Evolutionary conservation across 352 stramenopile genomes (phyloP), one percentile per base, ranked within the genome.

Genomic region (Pythium volutum): DNA sequence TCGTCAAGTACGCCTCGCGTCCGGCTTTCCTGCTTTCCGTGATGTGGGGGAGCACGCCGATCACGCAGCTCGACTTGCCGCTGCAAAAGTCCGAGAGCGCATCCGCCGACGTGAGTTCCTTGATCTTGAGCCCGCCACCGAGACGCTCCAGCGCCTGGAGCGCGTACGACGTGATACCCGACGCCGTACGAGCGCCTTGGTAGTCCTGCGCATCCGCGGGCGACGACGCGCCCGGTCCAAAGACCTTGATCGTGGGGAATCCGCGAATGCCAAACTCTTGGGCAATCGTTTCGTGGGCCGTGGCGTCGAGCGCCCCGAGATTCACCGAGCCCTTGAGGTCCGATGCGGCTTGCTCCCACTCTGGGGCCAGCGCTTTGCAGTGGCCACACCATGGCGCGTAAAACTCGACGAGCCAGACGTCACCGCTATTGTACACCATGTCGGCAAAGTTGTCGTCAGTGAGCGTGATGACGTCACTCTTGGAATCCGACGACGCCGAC

Each of bases 221-320:
- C 15, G 77, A 82, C 46, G 75, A 75, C 2, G 84, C 83, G 15
- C 70, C 72, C 0, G 86, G 86, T 23, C 86, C 82, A 62, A 98
- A 98, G 18, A 98, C 91, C 76, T 97, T 97, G 59, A 98, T 94
- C 3, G 93, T 98, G 23, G 96, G 96, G 82, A 98, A 98, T 8
- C 94, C 94, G 20, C 83, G 66, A 55, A 98, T 93, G 36, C 86
- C 80, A 56, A 98, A 95, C 68, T 95, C 87, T 8, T 75, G 67
- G 8, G 80, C 62, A 60, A 97, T 96, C 23, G 86, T 55, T 68
- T 98, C 88, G 65, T 98, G 96, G 36, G 87, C 91, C 0, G 87
- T 98, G 1, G 89, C 82, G 64, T 98, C 96, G 20, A 98, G 74
- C 43, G 97, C 95, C 55, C 76, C 95, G 27, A 98, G 74, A 52